Evolutionary conservation across 495 filamentous ascomycete species (phyloP), one percentile per base, ranked within the genome.

Genomic region (Penicillium manginii): DNA sequence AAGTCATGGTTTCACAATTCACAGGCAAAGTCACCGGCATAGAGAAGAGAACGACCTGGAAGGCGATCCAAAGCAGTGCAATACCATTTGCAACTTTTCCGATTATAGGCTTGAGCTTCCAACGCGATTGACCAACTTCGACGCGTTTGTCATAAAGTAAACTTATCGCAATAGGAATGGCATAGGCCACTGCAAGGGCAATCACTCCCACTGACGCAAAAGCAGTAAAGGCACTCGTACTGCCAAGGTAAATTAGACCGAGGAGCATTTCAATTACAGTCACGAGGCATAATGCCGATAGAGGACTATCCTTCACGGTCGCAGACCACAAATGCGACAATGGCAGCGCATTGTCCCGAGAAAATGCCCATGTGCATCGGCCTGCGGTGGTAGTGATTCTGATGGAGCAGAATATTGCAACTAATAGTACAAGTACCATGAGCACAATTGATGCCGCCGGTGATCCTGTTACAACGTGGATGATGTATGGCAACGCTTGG

Each of bases 121-220:
- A 37, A 14, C 35, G 9, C 0, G 35, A 37, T n/a, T 37, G 35
- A 11, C 35, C 14, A 4, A 37, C 35, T n/a, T 37, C 46, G 4
- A 49, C 15, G n/a, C 46, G 46, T 9, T 29, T 29, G 19, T 49
- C 46, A n/a, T 29, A 21, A 49, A 49, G 29, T 0, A 49, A 21
- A 49, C 46, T 49, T 21, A 49, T 49, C 7, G 46, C 46, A 26
- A 49, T 49, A 26, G 46, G 46, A 49, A 49, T 49, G 8, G 46
- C 46, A 19, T 49, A 49, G 7, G 19, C 46, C 14, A 49, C 46
- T 23, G 18, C 46, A 22, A 49, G 26, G 14, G 46, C 46, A 49
- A 49, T 49, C 5, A 49, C 46, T 12, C 46, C 46, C 10, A 49
- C 46, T 22, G 46, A 49, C 4, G 19, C 46, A 19, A 49, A 49